Evolutionary conservation across 2,329 filamentous ascomycete genomes (phyloP).

Genomic region (Talaromyces sp.): DNA sequence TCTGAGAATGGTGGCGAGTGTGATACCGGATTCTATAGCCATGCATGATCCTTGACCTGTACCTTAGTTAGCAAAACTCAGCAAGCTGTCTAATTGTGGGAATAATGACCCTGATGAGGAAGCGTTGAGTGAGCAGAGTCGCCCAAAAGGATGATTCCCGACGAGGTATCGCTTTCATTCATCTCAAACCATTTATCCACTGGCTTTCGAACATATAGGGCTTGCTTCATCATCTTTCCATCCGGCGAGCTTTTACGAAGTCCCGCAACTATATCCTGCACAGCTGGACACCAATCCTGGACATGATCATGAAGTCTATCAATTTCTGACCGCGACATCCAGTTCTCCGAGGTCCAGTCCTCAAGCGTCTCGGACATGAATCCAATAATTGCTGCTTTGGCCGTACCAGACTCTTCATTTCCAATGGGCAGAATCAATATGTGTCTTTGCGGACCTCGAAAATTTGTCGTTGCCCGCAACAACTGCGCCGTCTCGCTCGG

Average conservation of each 20-base stretch:
- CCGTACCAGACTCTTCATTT: conserved; percentile 31
- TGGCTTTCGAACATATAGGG: conserved; percentile 34
- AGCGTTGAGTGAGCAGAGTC: background rate
- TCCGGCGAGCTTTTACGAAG: conserved; percentile 29
- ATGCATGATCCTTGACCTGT: background rate
- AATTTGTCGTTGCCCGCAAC: conserved; percentile 34
- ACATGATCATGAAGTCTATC: conserved; percentile 33
- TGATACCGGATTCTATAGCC: background rate
- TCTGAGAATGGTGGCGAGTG: background rate
- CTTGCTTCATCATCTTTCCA: conserved; percentile 34
- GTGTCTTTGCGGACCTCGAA: conserved; percentile 31
- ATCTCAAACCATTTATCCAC: conserved; percentile 31
- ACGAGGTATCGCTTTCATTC: conserved; percentile 23
- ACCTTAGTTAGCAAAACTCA: background rate
- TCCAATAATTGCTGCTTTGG: conserved; percentile 34
- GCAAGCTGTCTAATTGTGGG: background rate
- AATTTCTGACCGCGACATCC: conserved; percentile 34
- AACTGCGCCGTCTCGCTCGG: conserved; percentile 28
- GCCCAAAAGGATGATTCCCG: conserved; percentile 29
- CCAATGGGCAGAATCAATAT: conserved; percentile 38
- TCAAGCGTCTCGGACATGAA: conserved; percentile 39
- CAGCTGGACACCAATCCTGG: conserved; percentile 31
- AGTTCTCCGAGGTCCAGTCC: conserved; percentile 34
- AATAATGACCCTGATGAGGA: background rate
- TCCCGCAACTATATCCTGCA: conserved; percentile 33